Evolutionary conservation across 495 filamentous ascomycete genomes (phyloP), one percentile per base, ranked within the genome.

Genomic region (Friedmanniomyces simplex): DNA sequence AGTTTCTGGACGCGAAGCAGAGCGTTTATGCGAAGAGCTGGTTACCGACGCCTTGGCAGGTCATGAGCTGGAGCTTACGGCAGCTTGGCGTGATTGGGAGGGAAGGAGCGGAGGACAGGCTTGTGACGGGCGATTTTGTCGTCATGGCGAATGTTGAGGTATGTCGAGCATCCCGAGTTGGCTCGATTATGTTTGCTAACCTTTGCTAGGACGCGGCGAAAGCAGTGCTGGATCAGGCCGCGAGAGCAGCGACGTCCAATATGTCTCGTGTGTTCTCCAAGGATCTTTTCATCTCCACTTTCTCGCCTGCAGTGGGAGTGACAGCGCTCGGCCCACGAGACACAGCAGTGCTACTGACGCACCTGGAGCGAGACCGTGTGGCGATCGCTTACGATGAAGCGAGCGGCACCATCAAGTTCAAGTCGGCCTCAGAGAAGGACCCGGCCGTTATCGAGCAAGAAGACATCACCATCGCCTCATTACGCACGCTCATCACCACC

Each of bases 11-110:
- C 4, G 72, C 70, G 59, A 79, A 71, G 30, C 80, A 82, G 61
- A 87, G 79, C 58, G 84, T 90, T 61, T 82, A 85, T 68, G 59
- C 73, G 28, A 64, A 73, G 45, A 74, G 75, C 49, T 77, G 77
- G 58, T 74, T 76, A 67, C 73, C 71, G 1, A 68, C 69, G 8
- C 81, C 83, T 14, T 82, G 79, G 77, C 75, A 74, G 59, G 73
- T 90, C 3, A 71, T 94, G 52, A 76, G 74, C 11, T 97, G 93
- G 93, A 83, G 85, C 0, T 61, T 93, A 53, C 79, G 78, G 58
- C 82, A 86, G 62, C 64, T 87, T 13, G 89, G 86, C 1, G 71
- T 89, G 0, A 68, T 78, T 24, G 77, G 79, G 7, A 74, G 80
- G 71, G 57, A 73, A 70, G 64, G 68, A 52, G 60, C 55, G 21